Conservation (phyloP, 352 stramenopile genomes). For the Phytophthora sojae region DNA sequence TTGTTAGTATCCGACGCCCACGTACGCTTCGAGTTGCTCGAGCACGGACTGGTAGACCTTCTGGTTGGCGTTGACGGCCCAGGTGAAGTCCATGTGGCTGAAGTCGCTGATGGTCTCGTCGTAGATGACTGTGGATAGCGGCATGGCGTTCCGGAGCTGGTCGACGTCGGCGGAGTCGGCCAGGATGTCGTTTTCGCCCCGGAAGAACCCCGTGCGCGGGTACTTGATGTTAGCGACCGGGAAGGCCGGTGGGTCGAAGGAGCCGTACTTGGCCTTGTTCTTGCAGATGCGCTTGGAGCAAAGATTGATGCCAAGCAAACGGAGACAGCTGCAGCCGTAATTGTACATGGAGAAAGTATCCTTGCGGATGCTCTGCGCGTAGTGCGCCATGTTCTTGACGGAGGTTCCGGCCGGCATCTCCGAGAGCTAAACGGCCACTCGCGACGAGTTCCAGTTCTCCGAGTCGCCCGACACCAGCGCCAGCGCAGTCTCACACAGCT, state of each 20-base stretch:
- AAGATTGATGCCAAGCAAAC: constrained; percentile 37
- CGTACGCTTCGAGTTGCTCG: constrained; percentile 46
- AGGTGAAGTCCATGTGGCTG: constrained; percentile 67
- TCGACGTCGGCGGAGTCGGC: constrained; percentile 39
- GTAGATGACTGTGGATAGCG: constrained; percentile 42
- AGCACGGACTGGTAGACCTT: constrained; percentile 57
- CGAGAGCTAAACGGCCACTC: constrained; percentile 57
- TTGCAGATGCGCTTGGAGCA: constrained; percentile 46
- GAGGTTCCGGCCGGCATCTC: constrained; percentile 60
- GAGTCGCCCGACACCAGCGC: constrained; percentile 45
- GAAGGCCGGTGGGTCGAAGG: constrained; percentile 48
- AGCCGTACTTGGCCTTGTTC: constrained; percentile 61
- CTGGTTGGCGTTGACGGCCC: constrained; percentile 46
- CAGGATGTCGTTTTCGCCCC: constrained; percentile 44
- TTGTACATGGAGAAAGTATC: constrained; percentile 54
- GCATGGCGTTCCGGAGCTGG: constrained; percentile 41
- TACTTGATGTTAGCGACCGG: constrained; percentile 44
- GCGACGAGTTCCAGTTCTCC: constrained; percentile 53
- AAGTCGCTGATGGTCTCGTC: constrained; percentile 46
- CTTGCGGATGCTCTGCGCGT: constrained; percentile 55
- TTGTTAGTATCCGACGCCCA: constrained; percentile 42
- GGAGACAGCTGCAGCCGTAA: constrained; percentile 43
- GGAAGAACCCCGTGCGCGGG: constrained; percentile 53
- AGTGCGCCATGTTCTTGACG: constrained; percentile 65
- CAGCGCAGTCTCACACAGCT: constrained; percentile 43